Base-by-base conservation (phyloP, 768 basidiomycete genomes). In the Mycena pura region DNA sequence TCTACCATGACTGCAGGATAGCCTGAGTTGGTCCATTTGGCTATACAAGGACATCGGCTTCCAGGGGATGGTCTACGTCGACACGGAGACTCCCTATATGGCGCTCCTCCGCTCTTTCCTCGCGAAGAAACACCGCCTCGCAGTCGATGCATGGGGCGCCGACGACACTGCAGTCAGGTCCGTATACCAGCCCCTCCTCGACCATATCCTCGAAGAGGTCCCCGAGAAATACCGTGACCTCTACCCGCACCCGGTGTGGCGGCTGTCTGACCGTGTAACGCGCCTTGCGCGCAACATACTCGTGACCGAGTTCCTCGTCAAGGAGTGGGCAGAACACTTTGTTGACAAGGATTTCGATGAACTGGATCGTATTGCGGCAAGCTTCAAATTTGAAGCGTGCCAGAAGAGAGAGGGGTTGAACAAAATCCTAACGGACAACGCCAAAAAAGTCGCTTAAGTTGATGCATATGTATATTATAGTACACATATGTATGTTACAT, bases 11-110 rank as follows among this genome's bases (percentile, higher is more conserved):
- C 44, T 34, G 21, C 54, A 88, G 86, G 86, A 86, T 66, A 84
- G 83, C 25, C 73, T 89, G 55, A 86, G 85, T 70, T 93, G 91
- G 91, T 87, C 88, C 0, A 94, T 93, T 77, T 94, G 93, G 93
- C 76, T 92, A 19, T 94, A 91, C 83, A 94, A 90, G 68, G 89
- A 91, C 67, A 89, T 91, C 66, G 90, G 90, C n/a, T 90, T 89
- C 81, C 89, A 92, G 75, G 92, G 92, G 34, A 92, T 93, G 91
- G 87, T 90, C 27, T 84, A 90, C 73, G 79, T 88, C 67, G 82
- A 83, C n/a, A 80, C 78, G 13, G 83, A 87, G 14, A 87, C 91
- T 4, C 81, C 89, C 3, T 94, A 92, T 77, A 87, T 88, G 80
- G 83, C 77, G 48, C 84, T 89, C 48, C 82, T 94, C 76, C 75